phyloP scores from a whole-genome alignment of 108 stramenopile genomes.

The Pseudonitzschia multistriata region DNA sequence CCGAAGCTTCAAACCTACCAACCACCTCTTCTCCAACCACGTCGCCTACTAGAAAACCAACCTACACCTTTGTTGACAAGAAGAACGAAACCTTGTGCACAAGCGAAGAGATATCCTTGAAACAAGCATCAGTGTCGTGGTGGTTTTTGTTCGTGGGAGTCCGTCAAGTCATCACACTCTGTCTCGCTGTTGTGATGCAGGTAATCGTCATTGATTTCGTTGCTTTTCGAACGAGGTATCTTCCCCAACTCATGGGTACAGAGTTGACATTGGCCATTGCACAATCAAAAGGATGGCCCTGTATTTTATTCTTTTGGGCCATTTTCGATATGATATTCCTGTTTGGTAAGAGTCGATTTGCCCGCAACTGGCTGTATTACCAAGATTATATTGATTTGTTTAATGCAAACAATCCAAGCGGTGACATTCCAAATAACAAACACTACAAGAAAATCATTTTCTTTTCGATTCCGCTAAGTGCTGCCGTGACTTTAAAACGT shows the following conservation, averaged over 20 bases:
- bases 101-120: background rate
- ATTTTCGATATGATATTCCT: constrained; percentile 34
- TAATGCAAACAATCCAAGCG: constrained; percentile 40
- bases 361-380: constrained; percentile 45
- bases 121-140: constrained; percentile 33
- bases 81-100: constrained; percentile 3
- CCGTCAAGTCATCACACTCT: constrained; percentile 34
- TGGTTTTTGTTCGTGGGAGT: constrained; percentile 32
- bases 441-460: constrained; percentile 18
- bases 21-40: background rate
- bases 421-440: constrained; percentile 19
- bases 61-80: constrained; percentile 5
- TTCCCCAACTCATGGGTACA: constrained; percentile 27
- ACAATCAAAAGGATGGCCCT: constrained; percentile 56
- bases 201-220: constrained; percentile 43
- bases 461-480: constrained; percentile 13
- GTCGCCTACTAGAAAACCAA: background rate
- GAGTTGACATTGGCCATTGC: constrained; percentile 32
- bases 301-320: constrained; percentile 39
- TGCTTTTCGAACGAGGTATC: constrained; percentile 23
- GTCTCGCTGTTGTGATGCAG: constrained; percentile 24
- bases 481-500: constrained; percentile 18
- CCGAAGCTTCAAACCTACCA: background rate
- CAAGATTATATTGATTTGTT: constrained; percentile 35
- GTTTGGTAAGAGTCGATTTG: constrained; percentile 25